These are phyloP conservation scores for Macrocybe gigantea DNA, from an alignment of 768 basidiomycete species.

Conservation along the genomic window DNA sequence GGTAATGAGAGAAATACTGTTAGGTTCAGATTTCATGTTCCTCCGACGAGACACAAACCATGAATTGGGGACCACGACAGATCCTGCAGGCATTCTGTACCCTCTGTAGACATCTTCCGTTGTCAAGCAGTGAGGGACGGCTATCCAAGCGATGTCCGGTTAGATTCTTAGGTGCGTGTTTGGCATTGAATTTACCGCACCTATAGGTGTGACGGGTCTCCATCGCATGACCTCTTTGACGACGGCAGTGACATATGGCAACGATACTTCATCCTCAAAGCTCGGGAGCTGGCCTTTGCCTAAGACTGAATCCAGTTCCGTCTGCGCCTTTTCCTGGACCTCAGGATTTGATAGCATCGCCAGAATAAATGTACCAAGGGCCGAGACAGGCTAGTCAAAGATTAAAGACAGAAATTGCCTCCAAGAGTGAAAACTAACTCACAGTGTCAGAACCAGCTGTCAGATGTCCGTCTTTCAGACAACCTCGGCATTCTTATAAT, in stretches of 20 bases:
- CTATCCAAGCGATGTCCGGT: conserved; percentile 8
- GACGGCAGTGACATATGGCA: conserved; percentile 27
- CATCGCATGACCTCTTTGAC: conserved; percentile 24
- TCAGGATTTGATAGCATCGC: conserved; percentile 21
- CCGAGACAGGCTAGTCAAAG: conserved; percentile 12
- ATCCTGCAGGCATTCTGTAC: conserved; percentile 26
- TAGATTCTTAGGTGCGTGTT: conserved; percentile 3
- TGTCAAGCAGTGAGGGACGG: conserved; percentile 18
- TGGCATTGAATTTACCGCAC: conserved; percentile 15
- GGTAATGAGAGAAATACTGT: background rate
- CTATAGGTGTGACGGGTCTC: conserved; percentile 14
- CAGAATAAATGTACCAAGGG: conserved; percentile 15
- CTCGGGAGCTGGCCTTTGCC: conserved; percentile 18
- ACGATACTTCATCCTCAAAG: conserved; percentile 15
- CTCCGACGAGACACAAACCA: conserved; percentile 14
- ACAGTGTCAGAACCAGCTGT: conserved; percentile 26
- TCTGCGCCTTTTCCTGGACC: conserved; percentile 18
- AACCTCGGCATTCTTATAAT: background rate
- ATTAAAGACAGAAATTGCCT: background rate
- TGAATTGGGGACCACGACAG: conserved; percentile 21
- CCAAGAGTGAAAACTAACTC: background rate
- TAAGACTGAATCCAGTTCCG: conserved; percentile 21
- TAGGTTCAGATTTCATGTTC: too few relatives aligned
- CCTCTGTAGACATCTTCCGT: conserved; percentile 28
- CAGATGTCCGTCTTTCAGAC: background rate